These are phyloP conservation scores for Nemania sp. DNA, from an alignment of 2,329 filamentous ascomycete genomes.

Conservation along the genomic window DNA sequence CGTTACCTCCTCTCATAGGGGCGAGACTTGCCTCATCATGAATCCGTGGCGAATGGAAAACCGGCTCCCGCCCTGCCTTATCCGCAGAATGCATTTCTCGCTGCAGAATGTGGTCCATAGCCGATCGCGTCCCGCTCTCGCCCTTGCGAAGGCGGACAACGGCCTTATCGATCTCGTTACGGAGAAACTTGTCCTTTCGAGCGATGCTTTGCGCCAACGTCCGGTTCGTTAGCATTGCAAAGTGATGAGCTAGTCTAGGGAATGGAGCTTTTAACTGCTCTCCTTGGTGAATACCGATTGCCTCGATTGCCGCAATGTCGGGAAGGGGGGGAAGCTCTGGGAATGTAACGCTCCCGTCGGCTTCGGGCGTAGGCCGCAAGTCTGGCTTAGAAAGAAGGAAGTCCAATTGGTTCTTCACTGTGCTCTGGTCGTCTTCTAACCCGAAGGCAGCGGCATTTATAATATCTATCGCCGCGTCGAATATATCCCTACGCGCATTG, in stretches of 20 bases:
- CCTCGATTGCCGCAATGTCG: constrained; percentile 38
- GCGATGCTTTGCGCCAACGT: constrained; percentile 29
- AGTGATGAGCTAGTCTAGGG: constrained; percentile 30
- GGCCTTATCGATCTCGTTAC: constrained; percentile 42
- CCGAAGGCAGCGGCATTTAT: constrained; percentile 54
- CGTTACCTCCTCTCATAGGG: background rate
- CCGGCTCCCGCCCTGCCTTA: constrained; percentile 48
- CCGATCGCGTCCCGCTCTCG: constrained; percentile 37
- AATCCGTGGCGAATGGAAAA: constrained; percentile 50
- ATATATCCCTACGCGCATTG: constrained; percentile 50
- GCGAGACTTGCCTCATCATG: constrained; percentile 47
- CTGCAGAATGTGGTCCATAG: constrained; percentile 52
- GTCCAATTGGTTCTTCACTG: constrained; percentile 33
- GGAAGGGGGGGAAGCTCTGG: constrained; percentile 34
- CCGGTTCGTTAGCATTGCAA: constrained; percentile 28
- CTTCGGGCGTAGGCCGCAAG: background rate
- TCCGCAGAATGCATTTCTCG: constrained; percentile 50
- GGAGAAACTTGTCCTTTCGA: constrained; percentile 41
- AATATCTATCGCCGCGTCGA: constrained; percentile 52
- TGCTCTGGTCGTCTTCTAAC: constrained; percentile 38
- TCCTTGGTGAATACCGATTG: constrained; percentile 34
- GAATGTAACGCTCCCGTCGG: constrained; percentile 36
- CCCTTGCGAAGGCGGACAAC: constrained; percentile 39
- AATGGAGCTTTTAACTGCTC: constrained; percentile 36
- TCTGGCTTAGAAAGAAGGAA: constrained; percentile 16